phyloP scores from a whole-genome alignment of 2,329 filamentous ascomycete species.

The Thelonectria discophora region DNA sequence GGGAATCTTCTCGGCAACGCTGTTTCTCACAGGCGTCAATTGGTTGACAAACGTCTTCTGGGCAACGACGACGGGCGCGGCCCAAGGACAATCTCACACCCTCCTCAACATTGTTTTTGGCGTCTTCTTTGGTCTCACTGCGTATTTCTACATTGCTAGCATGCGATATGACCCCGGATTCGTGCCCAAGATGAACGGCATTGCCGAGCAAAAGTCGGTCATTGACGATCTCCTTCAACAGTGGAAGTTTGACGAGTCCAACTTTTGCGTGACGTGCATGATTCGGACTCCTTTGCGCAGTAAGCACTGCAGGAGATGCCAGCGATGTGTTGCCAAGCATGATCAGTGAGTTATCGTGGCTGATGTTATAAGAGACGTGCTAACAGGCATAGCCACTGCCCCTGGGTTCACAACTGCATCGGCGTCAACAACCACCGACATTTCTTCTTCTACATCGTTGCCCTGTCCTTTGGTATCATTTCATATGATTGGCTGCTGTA shows the following conservation, averaged over 20 bases:
- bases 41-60: slow-evolving; percentile 73
- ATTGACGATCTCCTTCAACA: slow-evolving; percentile 86
- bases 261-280: slow-evolving; percentile 96
- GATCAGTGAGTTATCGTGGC: slow-evolving; percentile 76
- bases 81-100: slow-evolving; percentile 58
- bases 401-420: slow-evolving; percentile 97
- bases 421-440: slow-evolving; percentile 96
- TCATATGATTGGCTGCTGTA: slow-evolving; percentile 77
- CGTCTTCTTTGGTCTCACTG: slow-evolving; percentile 69
- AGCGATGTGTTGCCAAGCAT: slow-evolving; percentile 93
- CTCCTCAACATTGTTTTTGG: slow-evolving; percentile 82
- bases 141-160: slow-evolving; percentile 86
- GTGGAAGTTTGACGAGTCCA: slow-evolving; percentile 92
- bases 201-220: slow-evolving; percentile 86
- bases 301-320: slow-evolving; percentile 93
- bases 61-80: slow-evolving; percentile 32
- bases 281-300: slow-evolving; percentile 89
- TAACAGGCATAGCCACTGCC: slow-evolving; percentile 77
- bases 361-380: slow-evolving; percentile 1
- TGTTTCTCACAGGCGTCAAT: slow-evolving; percentile 81
- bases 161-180: slow-evolving; percentile 93
- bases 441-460: slow-evolving; percentile 90
- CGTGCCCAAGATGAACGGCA: slow-evolving; percentile 88
- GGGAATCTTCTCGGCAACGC: slow-evolving; percentile 87
- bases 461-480: slow-evolving; percentile 77